Conservation (phyloP, 2,329 filamentous ascomycete genomes). For the Aureobasidium zeae region DNA sequence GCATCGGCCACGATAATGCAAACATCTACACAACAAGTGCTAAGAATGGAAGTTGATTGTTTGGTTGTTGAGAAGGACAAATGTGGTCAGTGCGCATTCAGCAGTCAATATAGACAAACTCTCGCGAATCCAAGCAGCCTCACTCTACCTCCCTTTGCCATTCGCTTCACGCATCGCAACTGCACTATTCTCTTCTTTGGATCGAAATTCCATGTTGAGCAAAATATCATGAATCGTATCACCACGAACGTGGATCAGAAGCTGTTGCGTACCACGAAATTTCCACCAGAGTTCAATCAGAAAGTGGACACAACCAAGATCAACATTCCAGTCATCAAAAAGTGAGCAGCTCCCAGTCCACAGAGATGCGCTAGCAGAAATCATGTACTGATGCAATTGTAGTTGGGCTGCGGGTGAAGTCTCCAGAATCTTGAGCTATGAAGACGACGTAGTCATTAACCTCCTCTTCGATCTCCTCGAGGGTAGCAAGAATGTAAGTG, state of each 20-base stretch:
- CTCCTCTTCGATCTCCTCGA: slow-evolving; percentile 64
- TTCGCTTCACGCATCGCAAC: too few species aligned
- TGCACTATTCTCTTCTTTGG: too few species aligned
- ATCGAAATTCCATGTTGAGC: too few species aligned
- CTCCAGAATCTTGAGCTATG: slow-evolving; percentile 75
- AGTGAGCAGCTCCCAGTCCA: slow-evolving; percentile 46
- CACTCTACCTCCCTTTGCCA: too few species aligned
- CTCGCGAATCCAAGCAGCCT: too few species aligned
- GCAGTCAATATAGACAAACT: too few species aligned
- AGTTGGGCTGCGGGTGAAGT: slow-evolving; percentile 94
- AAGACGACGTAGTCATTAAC: slow-evolving; percentile 94
- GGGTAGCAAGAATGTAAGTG: slow-evolving; percentile 62
- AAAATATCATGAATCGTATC: slow-evolving; percentile 19
- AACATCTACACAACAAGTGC: too few species aligned
- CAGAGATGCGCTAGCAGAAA: background rate
- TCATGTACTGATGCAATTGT: background rate
- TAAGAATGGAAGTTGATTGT: too few species aligned
- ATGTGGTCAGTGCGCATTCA: too few species aligned
- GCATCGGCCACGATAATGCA: too few species aligned
- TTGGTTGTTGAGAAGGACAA: too few species aligned
- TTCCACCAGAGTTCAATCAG: slow-evolving; percentile 82
- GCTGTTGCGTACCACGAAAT: slow-evolving; percentile 83
- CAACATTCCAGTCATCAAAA: slow-evolving; percentile 96
- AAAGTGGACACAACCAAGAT: slow-evolving; percentile 98
- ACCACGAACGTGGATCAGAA: slow-evolving; percentile 77